Conservation (phyloP, 257 asterid species). For the Leptodermis oblonga region DNA sequence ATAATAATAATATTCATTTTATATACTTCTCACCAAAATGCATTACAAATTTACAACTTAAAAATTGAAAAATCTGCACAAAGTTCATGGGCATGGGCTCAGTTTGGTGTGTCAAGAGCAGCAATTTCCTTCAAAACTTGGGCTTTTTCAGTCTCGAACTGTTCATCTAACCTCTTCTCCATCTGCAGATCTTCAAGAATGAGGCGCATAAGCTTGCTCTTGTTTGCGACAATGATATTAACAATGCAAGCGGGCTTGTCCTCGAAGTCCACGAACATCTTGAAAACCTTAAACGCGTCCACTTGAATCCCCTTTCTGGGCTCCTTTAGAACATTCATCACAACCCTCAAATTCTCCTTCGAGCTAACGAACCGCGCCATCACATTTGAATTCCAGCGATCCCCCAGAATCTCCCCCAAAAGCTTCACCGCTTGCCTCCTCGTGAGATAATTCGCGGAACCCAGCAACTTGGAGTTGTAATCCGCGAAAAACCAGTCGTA, state of each 20-base stretch:
- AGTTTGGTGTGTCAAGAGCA: not conserved
- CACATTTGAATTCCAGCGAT: not conserved
- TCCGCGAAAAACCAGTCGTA: not conserved
- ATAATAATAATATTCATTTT: no score
- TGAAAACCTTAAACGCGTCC: not conserved
- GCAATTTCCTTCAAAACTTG: not conserved
- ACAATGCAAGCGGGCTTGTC: not conserved
- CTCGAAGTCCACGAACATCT: not conserved
- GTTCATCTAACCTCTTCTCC: not conserved
- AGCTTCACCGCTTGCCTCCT: not conserved
- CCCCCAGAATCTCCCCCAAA: not conserved
- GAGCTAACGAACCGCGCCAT: not conserved
- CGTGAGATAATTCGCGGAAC: not conserved
- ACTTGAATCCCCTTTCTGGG: not conserved
- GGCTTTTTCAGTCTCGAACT: not conserved
- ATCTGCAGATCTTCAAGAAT: no score
- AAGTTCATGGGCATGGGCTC: no score
- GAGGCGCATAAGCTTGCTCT: not conserved
- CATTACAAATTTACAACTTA: no score
- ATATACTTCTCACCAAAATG: no score
- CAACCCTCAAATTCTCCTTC: not conserved
- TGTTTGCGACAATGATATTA: not conserved
- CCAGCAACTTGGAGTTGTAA: not conserved
- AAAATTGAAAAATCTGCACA: no score
- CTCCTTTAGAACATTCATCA: not conserved